Percentiles rank a stretch among this genome's conserved stretches.
These are phyloP conservation scores for Hondaea fermentalgiana DNA, from an alignment of 108 stramenopile species.

Conservation along the genomic window DNA sequence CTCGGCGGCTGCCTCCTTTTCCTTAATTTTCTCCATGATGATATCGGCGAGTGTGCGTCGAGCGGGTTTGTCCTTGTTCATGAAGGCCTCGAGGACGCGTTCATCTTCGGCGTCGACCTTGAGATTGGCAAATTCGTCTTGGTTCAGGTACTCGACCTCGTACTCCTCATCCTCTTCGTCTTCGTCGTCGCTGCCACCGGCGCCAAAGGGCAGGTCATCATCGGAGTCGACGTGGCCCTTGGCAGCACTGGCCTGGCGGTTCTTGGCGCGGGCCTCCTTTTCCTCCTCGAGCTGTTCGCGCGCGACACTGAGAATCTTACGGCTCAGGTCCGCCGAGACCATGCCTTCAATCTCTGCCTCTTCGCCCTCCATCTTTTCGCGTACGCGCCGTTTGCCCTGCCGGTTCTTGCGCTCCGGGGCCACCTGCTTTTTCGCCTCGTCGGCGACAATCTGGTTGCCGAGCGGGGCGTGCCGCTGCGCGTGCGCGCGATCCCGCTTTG, in stretches of 20 bases:
- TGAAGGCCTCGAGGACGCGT: constrained; percentile 56
- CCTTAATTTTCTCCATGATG: constrained; percentile 91
- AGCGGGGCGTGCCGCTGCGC: background rate
- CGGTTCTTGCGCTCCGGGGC: background rate
- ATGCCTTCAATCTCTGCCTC: background rate
- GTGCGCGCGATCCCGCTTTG: background rate
- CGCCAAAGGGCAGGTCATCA: background rate
- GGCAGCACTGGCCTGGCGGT: background rate
- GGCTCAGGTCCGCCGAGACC: background rate
- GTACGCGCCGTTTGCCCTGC: background rate
- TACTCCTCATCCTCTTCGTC: constrained; percentile 51
- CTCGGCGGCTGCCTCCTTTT: constrained; percentile 64
- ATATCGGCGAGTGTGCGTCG: constrained; percentile 83
- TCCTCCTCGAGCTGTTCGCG: constrained; percentile 17
- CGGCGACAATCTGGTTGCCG: background rate
- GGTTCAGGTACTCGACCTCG: constrained; percentile 41
- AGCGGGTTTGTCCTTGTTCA: constrained; percentile 52
- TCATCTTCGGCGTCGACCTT: constrained; percentile 57
- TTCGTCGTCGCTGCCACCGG: background rate
- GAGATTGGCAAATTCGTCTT: constrained; percentile 42
- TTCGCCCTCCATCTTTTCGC: background rate
- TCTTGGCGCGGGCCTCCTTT: background rate
- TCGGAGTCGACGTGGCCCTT: background rate
- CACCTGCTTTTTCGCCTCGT: background rate
- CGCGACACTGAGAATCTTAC: background rate